A percentile compares a stretch with the other conserved stretches of the same genome.
These are phyloP conservation scores for Schizochytrium sp. DNA, from an alignment of 108 stramenopile species.

Conservation along the genomic window DNA sequence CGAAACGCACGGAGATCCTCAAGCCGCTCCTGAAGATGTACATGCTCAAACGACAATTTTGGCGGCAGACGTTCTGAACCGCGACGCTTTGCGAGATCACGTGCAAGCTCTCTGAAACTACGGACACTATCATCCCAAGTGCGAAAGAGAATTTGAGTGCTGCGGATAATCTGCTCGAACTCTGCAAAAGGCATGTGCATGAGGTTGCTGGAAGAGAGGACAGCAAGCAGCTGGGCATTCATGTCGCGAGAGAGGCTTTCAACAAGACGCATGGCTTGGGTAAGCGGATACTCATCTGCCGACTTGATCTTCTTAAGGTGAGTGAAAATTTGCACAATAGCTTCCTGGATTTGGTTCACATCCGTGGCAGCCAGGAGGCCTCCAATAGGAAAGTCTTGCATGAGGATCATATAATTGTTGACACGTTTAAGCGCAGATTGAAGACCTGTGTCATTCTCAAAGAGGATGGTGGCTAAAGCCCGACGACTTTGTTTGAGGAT, in stretches of 20 bases:
- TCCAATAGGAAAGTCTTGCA: constrained; percentile 84
- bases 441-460: constrained; percentile 58
- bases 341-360: constrained; percentile 75
- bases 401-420: constrained; percentile 74
- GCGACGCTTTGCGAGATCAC: constrained; percentile 66
- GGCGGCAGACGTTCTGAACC: constrained; percentile 82
- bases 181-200: constrained; percentile 70
- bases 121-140: constrained; percentile 80
- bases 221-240: constrained; percentile 58
- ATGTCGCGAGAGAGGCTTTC: constrained; percentile 86
- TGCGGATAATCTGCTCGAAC: constrained; percentile 64
- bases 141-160: constrained; percentile 62
- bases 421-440: constrained; percentile 44
- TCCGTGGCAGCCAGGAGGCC: constrained; percentile 83
- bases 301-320: constrained; percentile 86
- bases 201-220: constrained; percentile 65
- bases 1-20: constrained; percentile 81
- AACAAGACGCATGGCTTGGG: constrained; percentile 82
- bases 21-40: constrained; percentile 77
- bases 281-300: constrained; percentile 86
- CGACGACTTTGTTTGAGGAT: background rate
- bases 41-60: constrained; percentile 78
- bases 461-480: constrained; percentile 40
- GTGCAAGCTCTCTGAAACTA: constrained; percentile 67
- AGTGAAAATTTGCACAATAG: constrained; percentile 82